phyloP scores from a whole-genome alignment of 805 yeast species.

The Komagataella populi region DNA sequence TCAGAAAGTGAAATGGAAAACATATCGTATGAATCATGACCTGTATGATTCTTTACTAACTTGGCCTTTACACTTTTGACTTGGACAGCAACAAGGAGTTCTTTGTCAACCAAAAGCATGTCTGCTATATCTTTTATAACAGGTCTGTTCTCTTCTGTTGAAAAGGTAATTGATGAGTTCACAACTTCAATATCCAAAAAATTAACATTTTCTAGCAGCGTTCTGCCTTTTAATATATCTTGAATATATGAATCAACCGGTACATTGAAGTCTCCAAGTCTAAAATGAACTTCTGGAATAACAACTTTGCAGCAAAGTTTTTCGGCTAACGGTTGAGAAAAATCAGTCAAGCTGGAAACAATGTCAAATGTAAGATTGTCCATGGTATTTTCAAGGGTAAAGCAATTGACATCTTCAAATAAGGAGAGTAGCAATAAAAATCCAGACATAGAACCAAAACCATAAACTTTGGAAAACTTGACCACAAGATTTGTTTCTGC shows the following conservation, averaged over 20 bases:
- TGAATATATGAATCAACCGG: background rate
- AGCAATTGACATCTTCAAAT: constrained; percentile 23
- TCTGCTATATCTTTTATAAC: background rate
- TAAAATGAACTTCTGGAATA: constrained; percentile 27
- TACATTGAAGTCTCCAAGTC: constrained; percentile 3
- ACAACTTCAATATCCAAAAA: constrained; percentile 15
- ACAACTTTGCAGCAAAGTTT: constrained; percentile 23
- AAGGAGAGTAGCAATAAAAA: constrained; percentile 11
- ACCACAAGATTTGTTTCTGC: constrained; percentile 43
- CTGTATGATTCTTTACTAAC: background rate
- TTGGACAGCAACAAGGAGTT: background rate
- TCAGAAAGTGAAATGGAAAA: background rate
- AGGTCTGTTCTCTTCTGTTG: constrained; percentile 8
- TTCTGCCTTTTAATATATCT: constrained; percentile 5
- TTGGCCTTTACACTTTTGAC: background rate
- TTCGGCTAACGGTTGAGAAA: background rate
- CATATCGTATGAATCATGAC: background rate
- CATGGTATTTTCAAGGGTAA: constrained; percentile 33
- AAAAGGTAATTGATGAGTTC: constrained; percentile 23
- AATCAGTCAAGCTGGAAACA: constrained; percentile 23
- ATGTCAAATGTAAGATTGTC: constrained; percentile 56
- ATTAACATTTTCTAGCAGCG: constrained; percentile 4
- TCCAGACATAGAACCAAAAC: constrained; percentile 28
- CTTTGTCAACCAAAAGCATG: background rate
- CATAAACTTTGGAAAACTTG: constrained; percentile 37